Evolutionary conservation across 2,329 filamentous ascomycete genomes (phyloP).

Genomic region (Aspergillus spinulosporus): DNA sequence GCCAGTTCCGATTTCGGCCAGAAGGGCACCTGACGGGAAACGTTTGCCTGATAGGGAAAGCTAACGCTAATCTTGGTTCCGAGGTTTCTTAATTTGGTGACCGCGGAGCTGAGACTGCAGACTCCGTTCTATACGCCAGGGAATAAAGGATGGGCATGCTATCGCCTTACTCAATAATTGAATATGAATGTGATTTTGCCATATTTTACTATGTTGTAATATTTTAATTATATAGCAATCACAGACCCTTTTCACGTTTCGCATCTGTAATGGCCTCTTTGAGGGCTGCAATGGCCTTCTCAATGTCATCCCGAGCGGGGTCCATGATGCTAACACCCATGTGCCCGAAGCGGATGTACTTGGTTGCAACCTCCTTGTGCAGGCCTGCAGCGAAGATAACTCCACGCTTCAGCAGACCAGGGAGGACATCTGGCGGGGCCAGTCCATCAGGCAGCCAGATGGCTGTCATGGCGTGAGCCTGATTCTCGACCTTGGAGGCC

Average conservation of each 20-base stretch:
- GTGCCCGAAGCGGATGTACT: conserved; percentile 94
- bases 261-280: conserved; percentile 73
- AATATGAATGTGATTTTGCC: background rate
- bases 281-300: conserved; percentile 77
- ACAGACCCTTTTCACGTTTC: conserved; percentile 59
- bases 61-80: background rate
- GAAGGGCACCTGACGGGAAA: background rate
- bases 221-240: conserved; percentile 14
- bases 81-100: no score
- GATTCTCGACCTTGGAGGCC: conserved; percentile 79
- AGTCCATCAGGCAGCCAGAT: conserved; percentile 89
- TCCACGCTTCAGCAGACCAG: conserved; percentile 79
- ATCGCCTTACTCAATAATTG: background rate
- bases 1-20: background rate
- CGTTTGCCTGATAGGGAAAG: background rate
- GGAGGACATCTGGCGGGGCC: conserved; percentile 77
- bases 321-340: conserved; percentile 95
- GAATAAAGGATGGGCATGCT: no score
- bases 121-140: no score
- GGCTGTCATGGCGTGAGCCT: conserved; percentile 97
- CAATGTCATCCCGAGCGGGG: conserved; percentile 74
- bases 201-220: background rate
- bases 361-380: conserved; percentile 90
- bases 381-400: conserved; percentile 93
- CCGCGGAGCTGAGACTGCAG: no score